phyloP scores from a whole-genome alignment of 768 basidiomycete genomes.

The Phlegmacium glaucopus region DNA sequence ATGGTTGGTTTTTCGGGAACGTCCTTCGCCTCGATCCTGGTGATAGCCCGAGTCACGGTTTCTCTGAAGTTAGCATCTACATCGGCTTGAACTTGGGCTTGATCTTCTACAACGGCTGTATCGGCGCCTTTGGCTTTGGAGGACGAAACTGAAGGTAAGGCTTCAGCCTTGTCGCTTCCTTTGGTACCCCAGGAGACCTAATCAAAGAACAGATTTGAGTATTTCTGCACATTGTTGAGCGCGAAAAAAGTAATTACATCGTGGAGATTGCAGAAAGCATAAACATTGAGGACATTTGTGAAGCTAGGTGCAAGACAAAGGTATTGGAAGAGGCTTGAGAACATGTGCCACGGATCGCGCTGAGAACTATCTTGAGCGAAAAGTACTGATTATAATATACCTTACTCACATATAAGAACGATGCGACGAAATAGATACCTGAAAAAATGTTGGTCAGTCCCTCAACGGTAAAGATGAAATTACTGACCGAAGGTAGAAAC shows the following conservation, averaged over 20 bases:
- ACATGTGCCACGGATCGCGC: constrained; percentile 98
- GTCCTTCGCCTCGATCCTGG: constrained; percentile 66
- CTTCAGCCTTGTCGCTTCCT: constrained; percentile 92
- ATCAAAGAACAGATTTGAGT: background rate
- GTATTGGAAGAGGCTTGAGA: constrained; percentile 91
- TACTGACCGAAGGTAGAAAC: constrained; percentile 77
- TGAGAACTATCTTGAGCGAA: constrained; percentile 22
- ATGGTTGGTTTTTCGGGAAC: constrained; percentile 73
- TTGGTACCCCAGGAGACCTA: constrained; percentile 94
- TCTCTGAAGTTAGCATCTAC: constrained; percentile 90
- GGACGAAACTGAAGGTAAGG: constrained; percentile 84
- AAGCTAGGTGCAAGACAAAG: constrained; percentile 88
- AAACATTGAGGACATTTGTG: constrained; percentile 93
- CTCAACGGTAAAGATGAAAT: background rate
- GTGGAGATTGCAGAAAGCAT: constrained; percentile 96
- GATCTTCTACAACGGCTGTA: constrained; percentile 81
- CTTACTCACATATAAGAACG: constrained; percentile 75
- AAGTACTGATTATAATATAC: constrained; percentile 2
- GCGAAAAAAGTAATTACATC: constrained; percentile 48
- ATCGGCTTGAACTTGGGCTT: constrained; percentile 79
- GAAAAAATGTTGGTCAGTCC: background rate
- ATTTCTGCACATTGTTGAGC: background rate
- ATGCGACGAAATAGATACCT: constrained; percentile 82
- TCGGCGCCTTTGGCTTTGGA: constrained; percentile 76
- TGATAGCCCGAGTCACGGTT: constrained; percentile 84